These are phyloP conservation scores for Diaporthe aspalathi DNA, from an alignment of 2,329 filamentous ascomycete genomes.

Conservation along the genomic window DNA sequence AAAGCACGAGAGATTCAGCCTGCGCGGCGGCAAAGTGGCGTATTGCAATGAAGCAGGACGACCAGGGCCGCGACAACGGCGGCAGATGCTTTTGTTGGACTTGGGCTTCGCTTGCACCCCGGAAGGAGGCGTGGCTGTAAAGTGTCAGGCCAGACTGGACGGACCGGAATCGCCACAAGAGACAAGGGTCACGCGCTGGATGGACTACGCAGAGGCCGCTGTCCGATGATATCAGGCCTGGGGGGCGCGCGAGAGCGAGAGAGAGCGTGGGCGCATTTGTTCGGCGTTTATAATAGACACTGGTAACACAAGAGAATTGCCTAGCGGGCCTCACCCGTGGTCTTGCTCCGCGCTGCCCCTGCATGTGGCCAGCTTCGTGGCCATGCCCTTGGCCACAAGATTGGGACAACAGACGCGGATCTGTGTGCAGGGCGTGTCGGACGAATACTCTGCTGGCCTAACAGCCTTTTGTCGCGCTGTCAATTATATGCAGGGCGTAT, in stretches of 20 bases:
- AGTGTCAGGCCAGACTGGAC: not conserved
- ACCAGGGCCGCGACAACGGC: not conserved
- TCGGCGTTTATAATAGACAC: slow-evolving; percentile 16
- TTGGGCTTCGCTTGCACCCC: not conserved
- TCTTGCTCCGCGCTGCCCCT: slow-evolving; percentile 18
- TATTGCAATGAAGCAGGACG: not conserved
- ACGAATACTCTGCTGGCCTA: not conserved
- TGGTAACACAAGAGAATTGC: slow-evolving; percentile 20
- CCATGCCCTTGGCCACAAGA: slow-evolving; percentile 8
- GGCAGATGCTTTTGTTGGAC: not conserved
- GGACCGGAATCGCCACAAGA: slow-evolving; percentile 8
- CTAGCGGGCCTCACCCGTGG: slow-evolving; percentile 6
- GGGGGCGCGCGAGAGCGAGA: not conserved
- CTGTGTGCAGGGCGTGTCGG: slow-evolving; percentile 16
- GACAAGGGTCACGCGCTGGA: slow-evolving; percentile 11
- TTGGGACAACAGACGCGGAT: slow-evolving; percentile 36
- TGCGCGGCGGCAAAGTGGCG: not conserved
- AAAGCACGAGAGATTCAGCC: slow-evolving; percentile 11
- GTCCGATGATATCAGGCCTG: not conserved
- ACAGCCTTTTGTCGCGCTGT: not conserved
- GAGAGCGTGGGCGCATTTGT: slow-evolving; percentile 3
- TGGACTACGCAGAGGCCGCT: not conserved
- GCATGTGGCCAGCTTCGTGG: slow-evolving; percentile 26
- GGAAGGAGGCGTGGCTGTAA: not conserved
- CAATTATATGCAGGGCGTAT: not conserved